phyloP scores from a whole-genome alignment of 306 rosid genomes.

The Mimosa bimucronata region DNA sequence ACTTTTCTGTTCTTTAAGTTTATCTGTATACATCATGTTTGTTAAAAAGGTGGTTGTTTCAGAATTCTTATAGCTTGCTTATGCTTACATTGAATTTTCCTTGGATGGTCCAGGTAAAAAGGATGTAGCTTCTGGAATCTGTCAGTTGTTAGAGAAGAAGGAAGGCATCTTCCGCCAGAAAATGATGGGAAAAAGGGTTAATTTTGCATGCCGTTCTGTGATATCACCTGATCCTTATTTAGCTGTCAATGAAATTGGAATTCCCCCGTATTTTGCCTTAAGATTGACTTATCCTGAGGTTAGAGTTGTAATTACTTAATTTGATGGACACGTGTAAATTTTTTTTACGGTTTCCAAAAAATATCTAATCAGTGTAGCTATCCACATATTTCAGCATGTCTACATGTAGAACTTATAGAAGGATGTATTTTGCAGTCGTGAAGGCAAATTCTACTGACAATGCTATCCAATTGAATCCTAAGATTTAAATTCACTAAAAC shows the following conservation, averaged over 20 bases:
- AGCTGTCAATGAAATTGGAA: slow-evolving; percentile 98
- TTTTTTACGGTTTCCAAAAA: slow-evolving; percentile 12
- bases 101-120: slow-evolving; percentile 56
- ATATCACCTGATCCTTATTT: slow-evolving; percentile 98
- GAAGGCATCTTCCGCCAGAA: slow-evolving; percentile 97
- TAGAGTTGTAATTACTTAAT: slow-evolving; percentile 30
- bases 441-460: not conserved
- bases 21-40: not conserved
- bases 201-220: slow-evolving; percentile 96
- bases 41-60: slow-evolving; percentile 4
- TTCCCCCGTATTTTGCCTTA: slow-evolving; percentile 90
- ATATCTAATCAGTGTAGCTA: slow-evolving; percentile 9
- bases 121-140: slow-evolving; percentile 67
- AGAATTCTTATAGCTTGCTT: slow-evolving; percentile 26
- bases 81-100: slow-evolving; percentile 17
- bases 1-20: not conserved
- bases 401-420: not conserved
- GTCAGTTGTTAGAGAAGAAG: slow-evolving; percentile 94
- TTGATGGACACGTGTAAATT: slow-evolving; percentile 19
- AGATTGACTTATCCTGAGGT: slow-evolving; percentile 95
- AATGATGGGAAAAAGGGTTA: slow-evolving; percentile 99
- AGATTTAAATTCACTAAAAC: not conserved
- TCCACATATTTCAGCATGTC: not conserved
- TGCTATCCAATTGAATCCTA: not conserved
- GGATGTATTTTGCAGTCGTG: slow-evolving; percentile 14